A percentile compares a stretch with the other conserved stretches of the same genome.
phyloP scores from a whole-genome alignment of 441 rosid species.

The Lepidium campestre region DNA sequence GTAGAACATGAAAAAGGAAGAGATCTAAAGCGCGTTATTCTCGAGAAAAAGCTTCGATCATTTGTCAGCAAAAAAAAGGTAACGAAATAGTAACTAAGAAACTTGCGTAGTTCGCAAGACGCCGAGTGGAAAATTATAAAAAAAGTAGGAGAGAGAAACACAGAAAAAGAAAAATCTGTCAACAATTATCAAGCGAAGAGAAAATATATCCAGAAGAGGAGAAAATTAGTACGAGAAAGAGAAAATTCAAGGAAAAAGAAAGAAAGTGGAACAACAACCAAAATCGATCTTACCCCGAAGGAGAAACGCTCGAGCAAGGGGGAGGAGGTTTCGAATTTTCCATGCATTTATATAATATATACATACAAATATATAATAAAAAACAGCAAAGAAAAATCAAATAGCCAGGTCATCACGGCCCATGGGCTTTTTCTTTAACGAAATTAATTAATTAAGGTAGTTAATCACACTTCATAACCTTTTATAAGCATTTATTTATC shows the following conservation, averaged over 20 bases:
- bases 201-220: constrained; percentile 5
- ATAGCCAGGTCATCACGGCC: neutral
- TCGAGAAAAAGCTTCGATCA: constrained; percentile 15
- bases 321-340: constrained; percentile 24
- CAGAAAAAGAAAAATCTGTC: neutral
- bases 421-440: neutral
- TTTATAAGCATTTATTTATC: neutral
- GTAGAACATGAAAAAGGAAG: neutral
- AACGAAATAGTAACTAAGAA: constrained; percentile 3
- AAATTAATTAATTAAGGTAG: neutral
- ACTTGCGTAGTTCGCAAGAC: constrained; percentile 27
- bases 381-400: neutral
- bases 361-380: no score
- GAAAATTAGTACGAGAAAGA: constrained; percentile 2
- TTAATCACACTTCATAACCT: neutral
- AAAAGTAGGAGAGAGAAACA: constrained; percentile 23
- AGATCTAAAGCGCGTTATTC: constrained; percentile 5
- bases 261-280: neutral
- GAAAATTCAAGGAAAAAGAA: neutral
- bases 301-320: constrained; percentile 21
- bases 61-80: constrained; percentile 7
- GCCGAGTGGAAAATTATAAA: neutral
- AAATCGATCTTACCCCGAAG: constrained; percentile 27
- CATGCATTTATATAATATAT: constrained; percentile 32
- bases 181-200: neutral